Evolutionary conservation across 2,329 filamentous ascomycete genomes (phyloP), one percentile per base, ranked within the genome.

Genomic region (Clonostachys rhizophaga): DNA sequence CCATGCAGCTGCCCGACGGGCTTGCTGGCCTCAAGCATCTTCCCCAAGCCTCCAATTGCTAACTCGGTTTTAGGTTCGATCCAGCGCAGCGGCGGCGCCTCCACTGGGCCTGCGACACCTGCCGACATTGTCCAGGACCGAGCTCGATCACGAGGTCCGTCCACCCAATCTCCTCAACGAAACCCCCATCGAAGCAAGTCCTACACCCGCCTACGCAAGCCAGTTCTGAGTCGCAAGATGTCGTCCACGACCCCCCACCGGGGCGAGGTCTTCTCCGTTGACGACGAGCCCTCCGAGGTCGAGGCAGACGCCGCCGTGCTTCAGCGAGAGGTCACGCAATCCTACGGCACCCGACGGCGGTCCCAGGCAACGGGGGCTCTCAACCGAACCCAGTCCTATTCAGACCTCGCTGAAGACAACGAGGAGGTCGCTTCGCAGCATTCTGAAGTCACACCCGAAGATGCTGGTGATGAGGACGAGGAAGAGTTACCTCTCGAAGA

Each of bases 221-320:
- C 90, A 16, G 69, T 79, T 11, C 80, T 92, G 65, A 65, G 79
- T 49, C 85, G 89, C 55, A 84, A 90, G 51, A 76, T 84, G 49
- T 92, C 89, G 2, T 90, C 89, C 20, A 88, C 80, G 48, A 83
- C 83, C 39, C 91, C 90, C 4, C 83, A 92, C 61, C 86, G 89
- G 46, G 89, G 91, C 33, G 87, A 88, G 52, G 77, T 92, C 50
- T 97, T 95, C 68, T 96, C 91, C 0, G 89, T 89, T 43, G 91
- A 97, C 61, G 92, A 97, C 63, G 91, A 90, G 59, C 74, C 84
- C 20, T 78, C 83, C 53, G 92, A 96, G 65, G 83, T 96, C 17
- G 84, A 89, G 59, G 80, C 81, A 51, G 87, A 91, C 58, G 69
- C 78, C 51, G 68, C 68, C 41, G 71, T 65, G 50, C 71, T 76